Evolutionary conservation across 495 filamentous ascomycete genomes (phyloP).

Genomic region (Xylaria nigripes): DNA sequence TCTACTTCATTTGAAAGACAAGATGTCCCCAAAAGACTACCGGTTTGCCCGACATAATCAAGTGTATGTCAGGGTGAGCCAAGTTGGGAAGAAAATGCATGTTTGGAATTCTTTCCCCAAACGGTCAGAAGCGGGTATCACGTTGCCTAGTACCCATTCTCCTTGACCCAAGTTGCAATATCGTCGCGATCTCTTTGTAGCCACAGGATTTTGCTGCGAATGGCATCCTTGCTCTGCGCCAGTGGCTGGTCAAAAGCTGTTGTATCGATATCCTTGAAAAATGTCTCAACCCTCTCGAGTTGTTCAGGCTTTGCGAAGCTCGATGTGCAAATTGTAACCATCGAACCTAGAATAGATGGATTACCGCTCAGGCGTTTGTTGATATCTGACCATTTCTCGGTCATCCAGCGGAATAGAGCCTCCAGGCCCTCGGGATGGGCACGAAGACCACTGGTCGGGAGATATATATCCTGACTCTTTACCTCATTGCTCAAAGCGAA

Average conservation of each 20-base stretch:
- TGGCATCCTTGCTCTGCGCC: constrained; percentile 54
- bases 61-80: neutral
- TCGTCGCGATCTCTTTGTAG: constrained; percentile 48
- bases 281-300: constrained; percentile 62
- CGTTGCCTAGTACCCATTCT: constrained; percentile 22
- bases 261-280: constrained; percentile 73
- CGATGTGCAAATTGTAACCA: constrained; percentile 76
- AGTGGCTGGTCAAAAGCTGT: constrained; percentile 60
- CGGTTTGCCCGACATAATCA: neutral
- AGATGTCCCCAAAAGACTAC: neutral
- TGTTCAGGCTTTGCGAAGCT: constrained; percentile 73
- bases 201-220: constrained; percentile 54
- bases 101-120: neutral
- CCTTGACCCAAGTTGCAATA: constrained; percentile 46
- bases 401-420: constrained; percentile 75
- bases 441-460: constrained; percentile 70
- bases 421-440: constrained; percentile 70
- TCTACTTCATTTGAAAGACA: neutral
- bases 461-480: constrained; percentile 94
- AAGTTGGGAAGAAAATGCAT: neutral
- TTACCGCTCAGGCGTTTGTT: constrained; percentile 54
- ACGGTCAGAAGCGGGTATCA: neutral
- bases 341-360: constrained; percentile 79
- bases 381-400: constrained; percentile 75
- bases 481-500: constrained; percentile 74